phyloP scores from a whole-genome alignment of 192 early-diverging fungal genomes.

The Podila epigama region DNA sequence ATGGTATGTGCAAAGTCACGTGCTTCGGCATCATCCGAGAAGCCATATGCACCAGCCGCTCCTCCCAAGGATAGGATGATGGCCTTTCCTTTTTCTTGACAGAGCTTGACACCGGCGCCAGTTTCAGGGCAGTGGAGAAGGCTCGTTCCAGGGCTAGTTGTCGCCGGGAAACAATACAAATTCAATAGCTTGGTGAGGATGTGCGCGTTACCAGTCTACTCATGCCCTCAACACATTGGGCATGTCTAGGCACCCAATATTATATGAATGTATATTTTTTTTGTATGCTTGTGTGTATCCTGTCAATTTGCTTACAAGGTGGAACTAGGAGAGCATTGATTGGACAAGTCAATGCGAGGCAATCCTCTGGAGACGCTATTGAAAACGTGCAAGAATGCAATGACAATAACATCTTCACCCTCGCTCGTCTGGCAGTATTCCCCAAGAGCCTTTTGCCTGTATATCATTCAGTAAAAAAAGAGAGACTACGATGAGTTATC shows the following conservation, averaged over 20 bases:
- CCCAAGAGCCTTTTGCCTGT: constrained; percentile 54
- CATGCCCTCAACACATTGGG: too few species aligned
- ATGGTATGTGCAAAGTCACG: constrained; percentile 71
- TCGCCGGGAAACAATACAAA: neutral
- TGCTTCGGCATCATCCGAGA: constrained; percentile 62
- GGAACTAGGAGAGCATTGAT: constrained; percentile 63
- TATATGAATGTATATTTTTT: too few species aligned
- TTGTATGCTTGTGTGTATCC: neutral
- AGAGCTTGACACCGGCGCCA: constrained; percentile 70
- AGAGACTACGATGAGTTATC: neutral
- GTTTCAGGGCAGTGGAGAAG: constrained; percentile 74
- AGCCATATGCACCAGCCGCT: constrained; percentile 69
- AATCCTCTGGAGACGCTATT: constrained; percentile 59
- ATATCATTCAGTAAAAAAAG: neutral
- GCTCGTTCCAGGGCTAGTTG: constrained; percentile 56
- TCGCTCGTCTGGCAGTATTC: constrained; percentile 65
- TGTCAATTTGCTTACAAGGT: constrained; percentile 47
- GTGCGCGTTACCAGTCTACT: too few species aligned
- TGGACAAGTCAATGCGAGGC: constrained; percentile 73
- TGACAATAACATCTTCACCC: constrained; percentile 58
- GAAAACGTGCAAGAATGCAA: constrained; percentile 73
- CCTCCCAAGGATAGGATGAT: constrained; percentile 79
- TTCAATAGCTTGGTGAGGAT: neutral
- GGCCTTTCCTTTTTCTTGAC: constrained; percentile 78
- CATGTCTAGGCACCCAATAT: too few species aligned